phyloP scores from a whole-genome alignment of 2,329 filamentous ascomycete genomes.

The Metarhizium humberi region DNA sequence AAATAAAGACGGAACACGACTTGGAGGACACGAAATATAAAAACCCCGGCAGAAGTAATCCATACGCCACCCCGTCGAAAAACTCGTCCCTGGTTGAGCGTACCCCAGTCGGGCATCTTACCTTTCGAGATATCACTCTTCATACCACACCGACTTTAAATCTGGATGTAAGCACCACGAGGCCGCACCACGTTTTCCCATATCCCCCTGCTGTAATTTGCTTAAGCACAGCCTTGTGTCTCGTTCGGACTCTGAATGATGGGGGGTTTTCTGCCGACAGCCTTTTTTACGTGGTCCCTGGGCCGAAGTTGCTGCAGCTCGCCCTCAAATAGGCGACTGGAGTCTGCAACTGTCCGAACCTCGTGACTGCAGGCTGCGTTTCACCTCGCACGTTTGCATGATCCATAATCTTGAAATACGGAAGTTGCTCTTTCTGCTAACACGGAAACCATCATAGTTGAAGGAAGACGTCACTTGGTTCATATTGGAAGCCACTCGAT shows the following conservation, averaged over 20 bases:
- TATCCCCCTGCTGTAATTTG: neutral
- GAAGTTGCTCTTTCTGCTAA: neutral
- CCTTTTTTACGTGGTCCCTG: neutral
- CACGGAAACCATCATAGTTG: neutral
- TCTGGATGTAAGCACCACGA: neutral
- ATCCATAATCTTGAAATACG: neutral
- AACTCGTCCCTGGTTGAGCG: neutral
- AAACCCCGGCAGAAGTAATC: neutral
- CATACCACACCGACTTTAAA: neutral
- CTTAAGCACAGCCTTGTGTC: neutral
- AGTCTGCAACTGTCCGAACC: slow-evolving; percentile 17
- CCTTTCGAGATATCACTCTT: neutral
- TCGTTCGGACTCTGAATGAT: neutral
- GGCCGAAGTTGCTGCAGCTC: slow-evolving; percentile 3
- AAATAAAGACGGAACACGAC: neutral
- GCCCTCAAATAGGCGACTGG: slow-evolving; percentile 11
- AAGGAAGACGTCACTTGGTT: neutral
- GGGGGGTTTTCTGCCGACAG: neutral
- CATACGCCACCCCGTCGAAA: neutral
- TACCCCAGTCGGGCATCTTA: neutral
- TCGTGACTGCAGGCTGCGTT: slow-evolving; percentile 12
- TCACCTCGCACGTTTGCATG: slow-evolving; percentile 1
- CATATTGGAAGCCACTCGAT: neutral
- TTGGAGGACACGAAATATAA: neutral
- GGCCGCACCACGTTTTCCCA: neutral